Percentiles rank a stretch among this genome's conserved stretches.
Conservation (phyloP, 2,329 filamentous ascomycete species). For the Colletotrichum karsti region DNA sequence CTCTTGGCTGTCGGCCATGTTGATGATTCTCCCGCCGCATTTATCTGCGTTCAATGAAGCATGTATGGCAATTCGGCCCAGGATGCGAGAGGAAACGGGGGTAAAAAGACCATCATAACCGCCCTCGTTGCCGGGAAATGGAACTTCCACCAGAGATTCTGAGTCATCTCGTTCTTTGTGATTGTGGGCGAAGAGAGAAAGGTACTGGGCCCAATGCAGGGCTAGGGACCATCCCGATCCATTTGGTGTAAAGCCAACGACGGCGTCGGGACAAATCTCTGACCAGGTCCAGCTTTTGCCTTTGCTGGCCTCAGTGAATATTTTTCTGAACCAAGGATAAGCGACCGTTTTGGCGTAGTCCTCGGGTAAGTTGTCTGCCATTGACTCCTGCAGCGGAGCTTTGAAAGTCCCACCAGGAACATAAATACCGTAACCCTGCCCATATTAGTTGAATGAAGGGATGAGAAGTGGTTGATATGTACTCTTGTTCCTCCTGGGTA, state of each 20-base stretch:
- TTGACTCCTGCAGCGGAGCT: conserved; percentile 41
- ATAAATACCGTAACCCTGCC: conserved; percentile 49
- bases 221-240: conserved; percentile 45
- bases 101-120: conserved; percentile 38
- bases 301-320: conserved; percentile 39
- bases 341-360: conserved; percentile 45
- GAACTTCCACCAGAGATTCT: conserved; percentile 1
- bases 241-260: conserved; percentile 48
- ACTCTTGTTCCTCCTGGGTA: conserved; percentile 45
- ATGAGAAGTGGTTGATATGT: neutral
- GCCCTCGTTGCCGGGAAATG: conserved; percentile 39
- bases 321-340: conserved; percentile 41
- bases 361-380: conserved; percentile 40
- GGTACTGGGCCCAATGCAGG: conserved; percentile 49
- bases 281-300: conserved; percentile 44
- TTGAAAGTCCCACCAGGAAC: conserved; percentile 40
- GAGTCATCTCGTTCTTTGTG: conserved; percentile 22
- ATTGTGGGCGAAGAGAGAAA: conserved; percentile 43
- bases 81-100: conserved; percentile 39
- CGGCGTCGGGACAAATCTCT: conserved; percentile 47
- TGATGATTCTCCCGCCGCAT: conserved; percentile 42
- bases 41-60: conserved; percentile 36
- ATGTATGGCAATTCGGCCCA: conserved; percentile 40
- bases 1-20: conserved; percentile 38
- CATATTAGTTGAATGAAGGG: fast-evolving